Conservation (phyloP, 306 rosid genomes). For the Lathyrus tuberosus region DNA sequence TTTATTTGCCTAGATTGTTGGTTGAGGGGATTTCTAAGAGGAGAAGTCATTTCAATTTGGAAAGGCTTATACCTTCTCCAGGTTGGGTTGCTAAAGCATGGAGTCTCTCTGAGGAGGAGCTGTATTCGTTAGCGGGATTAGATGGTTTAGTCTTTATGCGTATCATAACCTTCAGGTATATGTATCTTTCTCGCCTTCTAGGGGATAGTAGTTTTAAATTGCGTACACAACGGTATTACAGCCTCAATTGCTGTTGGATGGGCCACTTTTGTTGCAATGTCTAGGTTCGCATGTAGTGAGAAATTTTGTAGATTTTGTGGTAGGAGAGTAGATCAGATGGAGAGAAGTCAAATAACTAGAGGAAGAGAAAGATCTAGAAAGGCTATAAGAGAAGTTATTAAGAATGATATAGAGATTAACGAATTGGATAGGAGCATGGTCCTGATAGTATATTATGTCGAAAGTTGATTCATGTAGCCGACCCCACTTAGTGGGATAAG, state of each 20-base stretch:
- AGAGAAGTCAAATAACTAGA: too few species aligned
- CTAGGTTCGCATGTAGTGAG: background rate
- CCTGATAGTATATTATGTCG: too few species aligned
- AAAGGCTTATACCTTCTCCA: slow-evolving; percentile 79
- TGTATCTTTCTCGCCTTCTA: background rate
- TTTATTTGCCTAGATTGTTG: slow-evolving; percentile 69
- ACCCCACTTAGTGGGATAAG: too few species aligned
- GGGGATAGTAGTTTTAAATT: slow-evolving; percentile 9
- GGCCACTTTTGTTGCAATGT: background rate
- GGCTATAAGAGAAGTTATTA: too few species aligned
- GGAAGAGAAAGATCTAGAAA: too few species aligned
- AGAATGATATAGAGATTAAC: too few species aligned
- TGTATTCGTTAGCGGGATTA: slow-evolving; percentile 65
- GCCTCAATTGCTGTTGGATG: background rate
- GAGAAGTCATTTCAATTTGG: slow-evolving; percentile 63
- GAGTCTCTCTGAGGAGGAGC: slow-evolving; percentile 84
- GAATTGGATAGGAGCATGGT: too few species aligned
- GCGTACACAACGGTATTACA: background rate
- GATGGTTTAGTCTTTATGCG: slow-evolving; percentile 86
- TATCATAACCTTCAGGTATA: slow-evolving; percentile 75
- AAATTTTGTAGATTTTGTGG: too few species aligned
- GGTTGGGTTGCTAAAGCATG: slow-evolving; percentile 78
- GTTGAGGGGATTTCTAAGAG: slow-evolving; percentile 64
- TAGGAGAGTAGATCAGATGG: too few species aligned
- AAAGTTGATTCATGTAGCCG: too few species aligned